These are phyloP conservation scores for Mycena polygramma DNA, from an alignment of 768 basidiomycete genomes.

Conservation along the genomic window DNA sequence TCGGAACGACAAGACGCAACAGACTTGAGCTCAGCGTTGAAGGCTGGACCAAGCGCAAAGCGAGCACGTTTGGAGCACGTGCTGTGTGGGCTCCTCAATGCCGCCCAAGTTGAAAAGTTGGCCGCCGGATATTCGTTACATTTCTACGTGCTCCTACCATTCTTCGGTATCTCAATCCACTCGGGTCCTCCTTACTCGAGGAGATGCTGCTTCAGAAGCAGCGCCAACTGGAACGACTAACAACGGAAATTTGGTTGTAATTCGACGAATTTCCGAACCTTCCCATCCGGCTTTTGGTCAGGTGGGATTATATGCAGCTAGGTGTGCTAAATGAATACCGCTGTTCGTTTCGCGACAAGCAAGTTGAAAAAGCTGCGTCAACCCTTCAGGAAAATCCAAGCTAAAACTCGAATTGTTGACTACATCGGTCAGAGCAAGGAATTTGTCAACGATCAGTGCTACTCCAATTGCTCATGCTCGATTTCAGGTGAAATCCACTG, in stretches of 20 bases:
- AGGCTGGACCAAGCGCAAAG: too few relatives aligned
- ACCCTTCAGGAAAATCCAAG: conserved; percentile 68
- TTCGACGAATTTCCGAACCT: conserved; percentile 66
- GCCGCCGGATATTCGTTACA: conserved; percentile 60
- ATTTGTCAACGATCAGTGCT: too few relatives aligned
- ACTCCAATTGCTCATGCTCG: neutral
- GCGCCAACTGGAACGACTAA: conserved; percentile 25
- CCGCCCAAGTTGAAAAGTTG: conserved; percentile 11
- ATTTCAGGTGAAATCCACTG: conserved; percentile 82
- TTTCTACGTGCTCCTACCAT: conserved; percentile 66
- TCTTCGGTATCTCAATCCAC: conserved; percentile 64
- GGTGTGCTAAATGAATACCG: neutral
- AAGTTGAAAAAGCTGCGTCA: neutral
- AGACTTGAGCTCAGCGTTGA: neutral
- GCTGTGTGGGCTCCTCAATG: neutral
- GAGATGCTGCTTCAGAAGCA: conserved; percentile 12
- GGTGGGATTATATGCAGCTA: conserved; percentile 80
- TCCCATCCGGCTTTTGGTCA: conserved; percentile 86
- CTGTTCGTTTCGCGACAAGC: neutral
- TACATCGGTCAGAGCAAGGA: conserved; percentile 62
- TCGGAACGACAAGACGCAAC: conserved; percentile 15
- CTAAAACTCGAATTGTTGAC: conserved; percentile 77
- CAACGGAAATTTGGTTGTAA: conserved; percentile 56
- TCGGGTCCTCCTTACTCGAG: conserved; percentile 53
- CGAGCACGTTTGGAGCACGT: conserved; percentile 21